Evolutionary conservation across 2,329 filamentous ascomycete genomes (phyloP).

Genomic region (Nemania diffusa): DNA sequence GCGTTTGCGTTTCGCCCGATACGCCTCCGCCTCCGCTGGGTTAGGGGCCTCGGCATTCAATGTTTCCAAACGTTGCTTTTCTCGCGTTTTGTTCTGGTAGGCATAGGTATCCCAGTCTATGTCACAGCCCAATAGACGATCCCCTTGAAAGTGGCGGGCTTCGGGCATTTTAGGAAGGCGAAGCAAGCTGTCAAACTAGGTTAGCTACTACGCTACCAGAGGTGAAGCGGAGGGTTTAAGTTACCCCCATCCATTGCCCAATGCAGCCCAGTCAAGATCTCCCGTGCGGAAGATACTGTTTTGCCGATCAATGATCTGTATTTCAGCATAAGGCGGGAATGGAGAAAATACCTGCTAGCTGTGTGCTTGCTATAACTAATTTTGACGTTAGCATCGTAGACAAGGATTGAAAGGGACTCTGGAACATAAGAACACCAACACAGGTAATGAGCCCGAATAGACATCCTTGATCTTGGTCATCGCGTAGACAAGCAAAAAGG

Average conservation of each 20-base stretch:
- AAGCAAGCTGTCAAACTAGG: conserved; percentile 61
- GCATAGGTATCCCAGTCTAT: conserved; percentile 75
- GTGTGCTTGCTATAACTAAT: conserved; percentile 85
- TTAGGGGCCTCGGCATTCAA: conserved; percentile 53
- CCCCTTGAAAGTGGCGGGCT: conserved; percentile 76
- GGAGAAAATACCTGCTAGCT: conserved; percentile 68
- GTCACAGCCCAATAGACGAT: conserved; percentile 69
- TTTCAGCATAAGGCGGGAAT: neutral
- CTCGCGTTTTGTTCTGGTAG: conserved; percentile 78
- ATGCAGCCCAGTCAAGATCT: conserved; percentile 86
- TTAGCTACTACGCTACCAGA: conserved; percentile 1
- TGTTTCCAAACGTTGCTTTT: conserved; percentile 70
- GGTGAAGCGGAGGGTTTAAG: neutral
- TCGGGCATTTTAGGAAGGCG: conserved; percentile 95
- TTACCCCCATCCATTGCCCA: conserved; percentile 81
- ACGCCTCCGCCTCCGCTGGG: conserved; percentile 48
- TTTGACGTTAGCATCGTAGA: conserved; percentile 19
- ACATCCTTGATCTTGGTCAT: neutral
- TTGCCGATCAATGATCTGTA: conserved; percentile 9
- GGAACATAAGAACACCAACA: neutral
- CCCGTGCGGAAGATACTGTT: conserved; percentile 78
- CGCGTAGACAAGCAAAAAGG: neutral
- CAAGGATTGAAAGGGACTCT: neutral
- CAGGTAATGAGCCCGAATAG: neutral
- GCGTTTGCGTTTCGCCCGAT: conserved; percentile 64